Evolutionary conservation across 2,329 filamentous ascomycete genomes (phyloP).

Genomic region (Leptographium lundbergii): DNA sequence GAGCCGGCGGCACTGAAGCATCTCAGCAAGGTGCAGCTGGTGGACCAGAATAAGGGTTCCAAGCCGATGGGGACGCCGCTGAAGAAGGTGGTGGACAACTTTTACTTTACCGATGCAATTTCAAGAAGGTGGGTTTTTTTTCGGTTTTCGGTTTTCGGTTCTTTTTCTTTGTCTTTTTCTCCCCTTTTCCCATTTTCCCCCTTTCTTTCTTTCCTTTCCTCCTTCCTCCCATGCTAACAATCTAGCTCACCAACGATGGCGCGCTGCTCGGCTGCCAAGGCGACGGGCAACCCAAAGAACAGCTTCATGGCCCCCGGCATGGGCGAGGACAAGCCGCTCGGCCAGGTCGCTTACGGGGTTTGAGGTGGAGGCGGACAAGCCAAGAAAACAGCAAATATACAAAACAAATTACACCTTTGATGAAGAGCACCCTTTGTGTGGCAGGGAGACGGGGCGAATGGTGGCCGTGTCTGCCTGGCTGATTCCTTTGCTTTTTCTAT

Average conservation of each 20-base stretch:
- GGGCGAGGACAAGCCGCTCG: conserved; percentile 48
- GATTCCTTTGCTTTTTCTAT: conserved; percentile 2
- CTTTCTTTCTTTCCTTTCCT: neutral
- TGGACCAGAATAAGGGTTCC: conserved; percentile 88
- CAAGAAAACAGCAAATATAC: conserved; percentile 11
- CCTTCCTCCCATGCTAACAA: neutral
- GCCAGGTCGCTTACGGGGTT: conserved; percentile 46
- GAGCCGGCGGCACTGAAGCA: conserved; percentile 64
- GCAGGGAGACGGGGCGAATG: conserved; percentile 13
- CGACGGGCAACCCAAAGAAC: conserved; percentile 61
- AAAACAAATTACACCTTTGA: neutral
- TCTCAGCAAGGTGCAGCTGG: conserved; percentile 85
- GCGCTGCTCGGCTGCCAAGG: conserved; percentile 88
- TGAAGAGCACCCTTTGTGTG: neutral
- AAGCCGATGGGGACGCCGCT: conserved; percentile 61
- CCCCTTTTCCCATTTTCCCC: conserved; percentile 3
- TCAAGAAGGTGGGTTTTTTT: conserved; percentile 63
- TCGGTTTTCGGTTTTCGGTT: neutral
- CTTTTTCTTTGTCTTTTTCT: neutral
- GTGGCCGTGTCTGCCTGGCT: conserved; percentile 13
- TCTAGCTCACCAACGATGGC: conserved; percentile 93
- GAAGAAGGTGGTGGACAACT: conserved; percentile 83
- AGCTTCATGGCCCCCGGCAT: conserved; percentile 68
- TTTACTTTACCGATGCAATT: conserved; percentile 96
- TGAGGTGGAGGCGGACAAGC: conserved; percentile 19